These are phyloP conservation scores for Miscanthus lutarioriparius DNA, from an alignment of 176 grass and related monocot species.

Conservation along the genomic window DNA sequence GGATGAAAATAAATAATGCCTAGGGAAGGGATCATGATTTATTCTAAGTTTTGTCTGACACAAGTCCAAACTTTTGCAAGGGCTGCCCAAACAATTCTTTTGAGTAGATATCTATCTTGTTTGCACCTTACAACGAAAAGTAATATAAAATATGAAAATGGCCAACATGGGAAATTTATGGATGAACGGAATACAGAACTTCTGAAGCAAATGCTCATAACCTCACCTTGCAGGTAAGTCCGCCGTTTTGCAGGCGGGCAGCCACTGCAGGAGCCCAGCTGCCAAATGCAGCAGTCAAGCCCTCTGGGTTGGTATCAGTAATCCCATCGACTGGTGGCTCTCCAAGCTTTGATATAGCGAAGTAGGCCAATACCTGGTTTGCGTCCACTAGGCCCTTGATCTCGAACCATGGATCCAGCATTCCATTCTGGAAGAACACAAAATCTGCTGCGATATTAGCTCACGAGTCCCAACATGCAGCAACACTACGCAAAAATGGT, in stretches of 20 bases:
- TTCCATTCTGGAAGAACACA: conserved; percentile 99
- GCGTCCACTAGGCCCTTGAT: conserved; percentile 82
- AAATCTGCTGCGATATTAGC: conserved; percentile 78
- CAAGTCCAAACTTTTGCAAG: not conserved
- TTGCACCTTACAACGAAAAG: not conserved
- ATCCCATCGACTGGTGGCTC: conserved; percentile 91
- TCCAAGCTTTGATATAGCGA: conserved; percentile 82
- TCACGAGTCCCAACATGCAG: not conserved
- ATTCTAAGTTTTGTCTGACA: not conserved
- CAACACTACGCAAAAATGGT: not conserved
- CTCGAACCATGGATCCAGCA: conserved; percentile 93
- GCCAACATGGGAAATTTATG: not conserved
- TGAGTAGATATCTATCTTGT: not conserved
- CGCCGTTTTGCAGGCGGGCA: conserved; percentile 59
- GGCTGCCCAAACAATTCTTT: not conserved
- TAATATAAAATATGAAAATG: not conserved
- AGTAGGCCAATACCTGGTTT: conserved; percentile 90
- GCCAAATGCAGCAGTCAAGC: conserved; percentile 76
- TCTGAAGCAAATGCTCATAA: not conserved
- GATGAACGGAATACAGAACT: not conserved
- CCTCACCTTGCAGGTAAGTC: conserved; percentile 88
- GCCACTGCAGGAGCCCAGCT: conserved; percentile 81
- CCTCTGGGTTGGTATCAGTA: conserved; percentile 88
- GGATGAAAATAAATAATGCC: not conserved
- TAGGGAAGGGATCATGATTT: not conserved